phyloP scores from a whole-genome alignment of 2,329 filamentous ascomycete species.

The Monilinia polystroma region DNA sequence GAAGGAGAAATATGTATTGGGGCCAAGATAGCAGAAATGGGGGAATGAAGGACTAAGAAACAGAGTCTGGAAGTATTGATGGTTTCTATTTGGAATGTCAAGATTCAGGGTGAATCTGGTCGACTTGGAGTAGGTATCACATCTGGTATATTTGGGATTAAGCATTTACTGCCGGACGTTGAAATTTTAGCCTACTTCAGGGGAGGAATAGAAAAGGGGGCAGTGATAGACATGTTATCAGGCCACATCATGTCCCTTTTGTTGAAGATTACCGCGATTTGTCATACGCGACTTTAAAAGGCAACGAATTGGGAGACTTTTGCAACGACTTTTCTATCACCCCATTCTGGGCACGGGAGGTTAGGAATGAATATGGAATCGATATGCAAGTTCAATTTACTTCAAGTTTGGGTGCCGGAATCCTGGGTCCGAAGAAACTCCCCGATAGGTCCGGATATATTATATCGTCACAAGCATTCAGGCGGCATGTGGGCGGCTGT shows the following conservation, averaged over 20 bases:
- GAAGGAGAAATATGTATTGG: background rate
- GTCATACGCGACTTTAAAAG: too few species aligned
- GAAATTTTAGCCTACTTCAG: too few species aligned
- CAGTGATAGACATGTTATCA: too few species aligned
- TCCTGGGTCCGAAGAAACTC: background rate
- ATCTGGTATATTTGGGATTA: too few species aligned
- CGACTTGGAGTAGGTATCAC: background rate
- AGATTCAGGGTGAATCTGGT: background rate
- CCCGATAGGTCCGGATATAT: background rate
- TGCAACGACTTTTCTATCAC: background rate
- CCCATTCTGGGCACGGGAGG: too few species aligned
- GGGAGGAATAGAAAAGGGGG: too few species aligned
- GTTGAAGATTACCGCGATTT: too few species aligned
- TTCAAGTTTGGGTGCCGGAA: background rate
- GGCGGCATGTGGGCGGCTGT: conserved; percentile 18
- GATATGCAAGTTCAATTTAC: background rate
- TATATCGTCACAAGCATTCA: conserved; percentile 47
- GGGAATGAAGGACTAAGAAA: background rate
- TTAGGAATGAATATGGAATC: background rate
- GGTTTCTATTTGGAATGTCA: background rate
- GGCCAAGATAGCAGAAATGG: background rate
- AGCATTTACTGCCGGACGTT: too few species aligned
- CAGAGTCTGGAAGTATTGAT: background rate
- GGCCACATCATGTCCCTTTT: too few species aligned
- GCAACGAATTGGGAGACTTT: too few species aligned